These are phyloP conservation scores for Arthroderma sp. DNA, from an alignment of 2,329 filamentous ascomycete species.

Conservation along the genomic window DNA sequence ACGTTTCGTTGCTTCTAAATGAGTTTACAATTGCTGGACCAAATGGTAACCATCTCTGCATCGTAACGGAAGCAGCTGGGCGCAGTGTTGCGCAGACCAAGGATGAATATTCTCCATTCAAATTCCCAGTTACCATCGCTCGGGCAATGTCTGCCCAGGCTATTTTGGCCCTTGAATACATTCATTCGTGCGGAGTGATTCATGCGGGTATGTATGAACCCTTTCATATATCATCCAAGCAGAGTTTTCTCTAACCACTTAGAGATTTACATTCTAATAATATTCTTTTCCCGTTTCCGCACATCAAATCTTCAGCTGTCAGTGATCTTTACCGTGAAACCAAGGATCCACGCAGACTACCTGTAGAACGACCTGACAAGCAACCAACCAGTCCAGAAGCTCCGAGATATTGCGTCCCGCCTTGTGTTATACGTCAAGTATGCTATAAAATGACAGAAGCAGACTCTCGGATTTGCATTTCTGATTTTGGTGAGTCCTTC, in stretches of 20 bases:
- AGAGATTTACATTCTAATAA: slow-evolving; percentile 4
- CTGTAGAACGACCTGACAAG: slow-evolving; percentile 14
- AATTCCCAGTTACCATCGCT: slow-evolving; percentile 9
- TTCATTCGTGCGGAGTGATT: slow-evolving; percentile 10
- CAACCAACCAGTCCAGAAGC: neutral
- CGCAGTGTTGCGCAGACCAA: slow-evolving; percentile 4
- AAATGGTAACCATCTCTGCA: slow-evolving; percentile 1
- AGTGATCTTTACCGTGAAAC: slow-evolving; percentile 13
- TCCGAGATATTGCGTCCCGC: neutral
- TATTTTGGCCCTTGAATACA: slow-evolving; percentile 9
- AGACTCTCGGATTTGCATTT: slow-evolving; percentile 1
- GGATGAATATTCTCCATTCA: neutral
- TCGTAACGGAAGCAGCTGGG: slow-evolving; percentile 1
- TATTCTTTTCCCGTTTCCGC: slow-evolving; percentile 5
- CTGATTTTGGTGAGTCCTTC: neutral
- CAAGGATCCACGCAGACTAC: slow-evolving; percentile 12
- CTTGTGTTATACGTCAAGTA: neutral
- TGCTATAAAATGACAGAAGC: neutral
- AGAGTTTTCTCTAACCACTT: neutral
- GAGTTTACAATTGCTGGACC: neutral
- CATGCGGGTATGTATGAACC: slow-evolving; percentile 11
- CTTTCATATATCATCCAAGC: neutral
- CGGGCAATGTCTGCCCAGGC: slow-evolving; percentile 8
- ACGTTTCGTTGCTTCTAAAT: neutral
- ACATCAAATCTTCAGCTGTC: slow-evolving; percentile 13